Conservation (phyloP, 2,329 filamentous ascomycete genomes). For the Leptographium wingfieldii region DNA sequence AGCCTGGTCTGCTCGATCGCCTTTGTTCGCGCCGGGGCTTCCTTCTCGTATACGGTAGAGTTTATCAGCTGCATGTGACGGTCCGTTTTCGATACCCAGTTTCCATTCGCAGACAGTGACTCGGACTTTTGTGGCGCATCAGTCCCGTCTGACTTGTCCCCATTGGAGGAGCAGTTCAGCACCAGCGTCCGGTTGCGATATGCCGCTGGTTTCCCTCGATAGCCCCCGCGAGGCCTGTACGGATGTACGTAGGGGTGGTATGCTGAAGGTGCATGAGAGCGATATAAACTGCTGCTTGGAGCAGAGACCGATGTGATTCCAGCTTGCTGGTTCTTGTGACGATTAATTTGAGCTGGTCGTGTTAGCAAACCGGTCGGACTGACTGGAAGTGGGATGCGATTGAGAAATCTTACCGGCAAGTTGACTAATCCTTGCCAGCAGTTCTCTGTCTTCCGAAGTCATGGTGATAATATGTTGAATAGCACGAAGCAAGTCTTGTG, state of each 20-base stretch:
- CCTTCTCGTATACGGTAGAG: conserved; percentile 62
- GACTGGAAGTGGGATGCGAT: neutral
- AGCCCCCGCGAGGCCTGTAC: conserved; percentile 14
- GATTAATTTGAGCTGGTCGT: conserved; percentile 62
- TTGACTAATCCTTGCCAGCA: conserved; percentile 40
- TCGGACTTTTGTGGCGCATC: conserved; percentile 14
- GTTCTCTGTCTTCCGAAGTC: conserved; percentile 37
- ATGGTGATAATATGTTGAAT: conserved; percentile 13
- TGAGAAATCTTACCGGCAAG: conserved; percentile 29
- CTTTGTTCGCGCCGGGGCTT: conserved; percentile 52
- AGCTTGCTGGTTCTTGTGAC: conserved; percentile 55
- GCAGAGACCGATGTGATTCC: conserved; percentile 20
- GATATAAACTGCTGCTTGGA: conserved; percentile 9
- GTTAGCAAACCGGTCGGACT: neutral
- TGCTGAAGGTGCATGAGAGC: conserved; percentile 10
- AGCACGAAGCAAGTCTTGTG: neutral
- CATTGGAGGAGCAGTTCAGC: conserved; percentile 34
- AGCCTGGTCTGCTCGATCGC: conserved; percentile 59
- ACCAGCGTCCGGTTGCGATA: conserved; percentile 46
- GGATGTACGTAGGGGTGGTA: conserved; percentile 18
- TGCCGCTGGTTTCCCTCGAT: conserved; percentile 22
- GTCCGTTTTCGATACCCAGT: conserved; percentile 62
- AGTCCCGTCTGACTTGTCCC: conserved; percentile 15
- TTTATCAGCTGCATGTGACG: conserved; percentile 78
- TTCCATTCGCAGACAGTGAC: conserved; percentile 4